Evolutionary conservation across 306 rosid genomes (phyloP).

Genomic region (Gastrolobium bilobum): DNA sequence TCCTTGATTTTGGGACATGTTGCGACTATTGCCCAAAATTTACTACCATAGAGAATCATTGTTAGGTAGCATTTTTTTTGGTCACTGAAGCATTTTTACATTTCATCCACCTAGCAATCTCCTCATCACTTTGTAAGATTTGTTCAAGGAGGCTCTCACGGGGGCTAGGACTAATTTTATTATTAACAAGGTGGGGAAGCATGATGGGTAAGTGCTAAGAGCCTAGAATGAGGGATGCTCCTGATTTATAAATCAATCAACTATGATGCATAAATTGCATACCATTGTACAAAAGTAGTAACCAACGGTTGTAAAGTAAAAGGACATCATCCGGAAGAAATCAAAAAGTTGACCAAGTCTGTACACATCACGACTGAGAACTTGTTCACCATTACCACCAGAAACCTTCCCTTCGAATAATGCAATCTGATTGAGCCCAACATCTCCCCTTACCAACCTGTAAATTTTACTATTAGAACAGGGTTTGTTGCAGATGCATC

Average conservation of each 20-base stretch:
- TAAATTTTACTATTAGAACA: conserved; percentile 51
- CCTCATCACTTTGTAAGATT: not conserved
- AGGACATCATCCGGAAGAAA: conserved; percentile 97
- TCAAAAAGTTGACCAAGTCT: conserved; percentile 97
- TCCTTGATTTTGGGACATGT: not conserved
- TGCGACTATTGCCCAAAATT: not conserved
- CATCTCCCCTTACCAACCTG: conserved; percentile 99
- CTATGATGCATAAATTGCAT: conserved; percentile 34
- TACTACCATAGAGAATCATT: not conserved
- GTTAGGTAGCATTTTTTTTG: not conserved
- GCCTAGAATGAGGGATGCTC: not conserved
- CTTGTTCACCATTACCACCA: conserved; percentile 97
- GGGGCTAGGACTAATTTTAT: not conserved
- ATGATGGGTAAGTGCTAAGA: not conserved
- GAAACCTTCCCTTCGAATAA: conserved; percentile 92
- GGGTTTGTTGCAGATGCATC: conserved; percentile 20
- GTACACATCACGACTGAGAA: conserved; percentile 96
- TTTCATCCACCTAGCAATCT: conserved; percentile 3
- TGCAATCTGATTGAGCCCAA: conserved; percentile 96
- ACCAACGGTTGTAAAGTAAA: conserved; percentile 92
- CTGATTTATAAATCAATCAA: not conserved
- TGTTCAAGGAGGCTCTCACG: not conserved
- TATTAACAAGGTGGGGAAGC: not conserved
- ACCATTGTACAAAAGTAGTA: conserved; percentile 95
- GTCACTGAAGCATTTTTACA: not conserved